Evolutionary conservation across 805 yeast genomes (phyloP), one percentile per base, ranked within the genome.

Genomic region (Priceomyces medius): DNA sequence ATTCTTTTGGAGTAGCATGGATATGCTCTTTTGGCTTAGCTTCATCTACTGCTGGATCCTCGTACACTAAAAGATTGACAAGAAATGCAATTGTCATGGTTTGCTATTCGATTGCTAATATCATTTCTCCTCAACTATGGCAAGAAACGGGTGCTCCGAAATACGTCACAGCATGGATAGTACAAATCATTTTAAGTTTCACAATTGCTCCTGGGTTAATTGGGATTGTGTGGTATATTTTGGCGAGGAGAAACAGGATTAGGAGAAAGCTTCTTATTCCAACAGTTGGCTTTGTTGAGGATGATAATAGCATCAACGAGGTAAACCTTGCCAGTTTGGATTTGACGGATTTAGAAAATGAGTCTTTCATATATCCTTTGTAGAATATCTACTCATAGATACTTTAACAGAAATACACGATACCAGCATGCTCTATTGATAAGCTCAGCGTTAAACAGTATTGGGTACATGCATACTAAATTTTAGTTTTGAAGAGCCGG

Each of bases 91-190:
- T 68, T 42, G 58, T 62, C 17, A 64, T 71, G 72, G 55, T 66
- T 13, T 65, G 64, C 17, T 77, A 71, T 41, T 62, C 74, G 45
- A 44, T 76, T 38, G 64, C 78, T 7, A 77, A 77, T 48, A 66
- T 78, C 29, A 70, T 77, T 18, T 70, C 80, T 4, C 81, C 83
- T 4, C 81, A 76, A 51, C 48, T 77, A 20, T 78, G 81, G 80
- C 20, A 21, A 13, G 38, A 21, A 14, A 35, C 9, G 12, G 65
- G 66, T 52, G 59, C 52, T 7, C 82, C 83, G 36, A 46, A 53
- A 12, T 60, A 56, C 29, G 45, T 48, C 14, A 51, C 57, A 4
- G 59, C 64, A 9, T 55, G 84, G 83, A 62, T 71, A 40, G 79
- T 77, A 8, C 83, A 78, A 51, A 74, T 78, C 37, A 79, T 77